Evolutionary conservation across 2,329 filamentous ascomycete genomes (phyloP).

Genomic region (Diaporthe batatas): DNA sequence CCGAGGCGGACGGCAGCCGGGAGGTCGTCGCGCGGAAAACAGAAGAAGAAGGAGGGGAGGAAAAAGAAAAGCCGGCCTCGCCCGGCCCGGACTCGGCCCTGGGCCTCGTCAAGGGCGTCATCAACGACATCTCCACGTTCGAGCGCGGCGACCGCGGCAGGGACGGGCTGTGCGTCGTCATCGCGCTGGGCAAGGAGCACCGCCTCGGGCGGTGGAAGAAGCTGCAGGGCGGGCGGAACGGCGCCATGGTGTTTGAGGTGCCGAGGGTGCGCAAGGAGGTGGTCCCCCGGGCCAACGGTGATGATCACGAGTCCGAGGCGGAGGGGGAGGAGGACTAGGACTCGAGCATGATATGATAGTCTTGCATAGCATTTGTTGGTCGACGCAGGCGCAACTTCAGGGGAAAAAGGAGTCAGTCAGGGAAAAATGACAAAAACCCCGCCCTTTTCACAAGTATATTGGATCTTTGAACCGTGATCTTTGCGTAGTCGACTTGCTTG

Average conservation of each 20-base stretch:
- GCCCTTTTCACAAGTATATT: neutral
- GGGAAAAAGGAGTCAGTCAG: neutral
- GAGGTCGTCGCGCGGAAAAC: conserved; percentile 12
- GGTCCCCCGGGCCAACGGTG: conserved; percentile 49
- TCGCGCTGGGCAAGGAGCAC: conserved; percentile 89
- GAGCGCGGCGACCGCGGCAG: conserved; percentile 84
- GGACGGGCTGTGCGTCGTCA: conserved; percentile 84
- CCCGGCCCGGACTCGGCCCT: conserved; percentile 41
- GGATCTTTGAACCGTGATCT: neutral
- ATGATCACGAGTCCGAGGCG: conserved; percentile 46
- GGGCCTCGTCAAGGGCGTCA: conserved; percentile 74
- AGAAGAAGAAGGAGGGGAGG: neutral
- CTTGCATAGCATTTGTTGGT: conserved; percentile 32
- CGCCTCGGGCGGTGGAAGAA: conserved; percentile 86
- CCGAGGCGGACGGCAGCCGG: conserved; percentile 20
- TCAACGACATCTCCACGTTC: conserved; percentile 91
- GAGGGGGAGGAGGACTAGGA: neutral
- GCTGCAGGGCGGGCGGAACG: conserved; percentile 76
- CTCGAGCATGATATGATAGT: neutral
- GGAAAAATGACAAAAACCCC: conserved; percentile 11
- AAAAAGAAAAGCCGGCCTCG: conserved; percentile 39
- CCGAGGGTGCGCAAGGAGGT: conserved; percentile 58
- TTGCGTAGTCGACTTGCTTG: neutral
- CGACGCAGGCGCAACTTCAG: neutral
- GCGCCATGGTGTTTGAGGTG: conserved; percentile 89